Evolutionary conservation across 306 rosid genomes (phyloP), one percentile per base, ranked within the genome.

Genomic region (Lablab purpureus): DNA sequence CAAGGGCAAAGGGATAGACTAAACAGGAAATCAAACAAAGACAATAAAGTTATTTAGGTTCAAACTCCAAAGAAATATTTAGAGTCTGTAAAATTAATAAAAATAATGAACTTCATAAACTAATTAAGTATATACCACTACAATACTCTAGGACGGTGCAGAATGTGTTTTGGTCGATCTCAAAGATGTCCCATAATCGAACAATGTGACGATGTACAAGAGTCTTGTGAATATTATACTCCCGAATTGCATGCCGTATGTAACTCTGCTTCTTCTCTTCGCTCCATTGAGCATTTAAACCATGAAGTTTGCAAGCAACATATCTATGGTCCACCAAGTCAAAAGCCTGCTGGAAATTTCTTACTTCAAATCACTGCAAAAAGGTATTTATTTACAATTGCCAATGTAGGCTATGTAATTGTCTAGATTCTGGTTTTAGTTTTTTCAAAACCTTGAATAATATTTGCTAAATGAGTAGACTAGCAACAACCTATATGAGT

Each of bases 231-330:
- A 96, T 96, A 75, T 96, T 93, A 81, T 93, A 96, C 91, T 96
- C 99, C 81, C 99, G 91, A 76, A 90, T 90, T 51, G 99, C 99
- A 84, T 96, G 99, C 30, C 98, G 88, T 75, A 93, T 93, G 87
- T 96, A 96, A 73, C 99, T 96, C 81, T 96, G 99, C 89, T 96
- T 96, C 96, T 93, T 96, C 89, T 91, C 99, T 87, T 96, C 99
- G 77, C 99, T 93, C 99, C 99, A 96, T 85, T 93, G 98, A 79
- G 93, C 96, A 88, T 96, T 93, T 84, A 96, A 87, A 84, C 99
- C 99, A 67, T 96, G 99, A 87, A 96, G 97, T 85, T 96, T 96
- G 89, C 99, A 96, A 2, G 99, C 99, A 79, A 96, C 98, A 9
- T 96, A 96, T 86, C 98, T 96, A 86, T 96, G 98, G 71, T 91